Conservation (phyloP, 257 asterid genomes). For the Scutellaria minor region DNA sequence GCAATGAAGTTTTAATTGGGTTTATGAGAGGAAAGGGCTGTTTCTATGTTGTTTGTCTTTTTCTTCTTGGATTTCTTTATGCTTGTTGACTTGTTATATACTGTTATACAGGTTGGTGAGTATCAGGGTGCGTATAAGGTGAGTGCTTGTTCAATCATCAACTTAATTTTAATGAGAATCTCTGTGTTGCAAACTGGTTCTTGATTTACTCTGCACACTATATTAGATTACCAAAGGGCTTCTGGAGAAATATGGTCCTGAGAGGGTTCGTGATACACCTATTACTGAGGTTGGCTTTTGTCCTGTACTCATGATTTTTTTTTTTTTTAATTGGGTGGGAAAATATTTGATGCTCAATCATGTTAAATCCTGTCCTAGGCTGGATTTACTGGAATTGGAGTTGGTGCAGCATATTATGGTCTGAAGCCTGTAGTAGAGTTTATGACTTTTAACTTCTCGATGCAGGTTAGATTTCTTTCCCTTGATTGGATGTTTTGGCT, state of each 20-base stretch:
- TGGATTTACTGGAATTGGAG: slow-evolving; percentile 94
- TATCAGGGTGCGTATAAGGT: slow-evolving; percentile 99
- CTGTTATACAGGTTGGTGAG: slow-evolving; percentile 81
- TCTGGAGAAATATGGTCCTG: slow-evolving; percentile 88
- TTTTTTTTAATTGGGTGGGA: slow-evolving; percentile 20
- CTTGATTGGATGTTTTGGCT: slow-evolving; percentile 23
- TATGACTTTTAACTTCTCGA: slow-evolving; percentile 96
- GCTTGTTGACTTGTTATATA: slow-evolving; percentile 32
- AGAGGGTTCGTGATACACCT: slow-evolving; percentile 89
- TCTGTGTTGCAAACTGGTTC: slow-evolving; percentile 16
- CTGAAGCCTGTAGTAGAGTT: slow-evolving; percentile 86
- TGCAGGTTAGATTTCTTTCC: slow-evolving; percentile 69
- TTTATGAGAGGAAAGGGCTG: slow-evolving; percentile 14
- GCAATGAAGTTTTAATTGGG: slow-evolving; percentile 18
- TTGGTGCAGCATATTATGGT: slow-evolving; percentile 97
- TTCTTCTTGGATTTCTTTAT: slow-evolving; percentile 14
- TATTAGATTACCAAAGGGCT: slow-evolving; percentile 88
- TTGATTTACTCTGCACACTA: slow-evolving; percentile 8
- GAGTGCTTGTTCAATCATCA: slow-evolving; percentile 31
- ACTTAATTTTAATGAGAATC: slow-evolving; percentile 15
- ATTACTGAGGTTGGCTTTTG: slow-evolving; percentile 82
- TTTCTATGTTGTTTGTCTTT: background rate
- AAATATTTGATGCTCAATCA: slow-evolving; percentile 22
- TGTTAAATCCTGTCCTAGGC: slow-evolving; percentile 56
- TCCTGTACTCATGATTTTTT: slow-evolving; percentile 14